Evolutionary conservation across 73 alveolate species (phyloP), one percentile per base, ranked within the genome.

Genomic region (Chromera velia): DNA sequence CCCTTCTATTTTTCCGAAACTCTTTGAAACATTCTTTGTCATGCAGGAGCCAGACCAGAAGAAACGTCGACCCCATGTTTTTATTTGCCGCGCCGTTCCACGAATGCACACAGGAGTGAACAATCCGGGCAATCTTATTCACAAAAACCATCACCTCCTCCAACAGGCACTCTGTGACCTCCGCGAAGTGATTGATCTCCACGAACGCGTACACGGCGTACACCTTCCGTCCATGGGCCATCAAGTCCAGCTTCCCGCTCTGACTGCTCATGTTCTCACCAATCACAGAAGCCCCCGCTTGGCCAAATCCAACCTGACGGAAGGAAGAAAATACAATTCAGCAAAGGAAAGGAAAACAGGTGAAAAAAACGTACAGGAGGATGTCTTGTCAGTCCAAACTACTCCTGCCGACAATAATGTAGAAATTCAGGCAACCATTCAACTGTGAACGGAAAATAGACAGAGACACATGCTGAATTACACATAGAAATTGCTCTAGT

Each of bases 221-320:
- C 30, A 73, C 81, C 82, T 74, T 84, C 63, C 74, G 68, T 27
- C 86, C 90, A 34, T 86, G 86, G 55, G 13, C 13, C 55, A 40
- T 40, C 22, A 7, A 40, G 55, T 40, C 55, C 22, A 40, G 4
- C 22, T 40, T 13, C 13, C 55, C 55, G 22, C 22, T 7, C 55
- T 40, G 22, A 40, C 13, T 40, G 22, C 22, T 7, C 84, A 77
- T 77, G 64, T 77, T 77, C 77, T 81, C 71, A 64, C 82, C 86
- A 28, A 92, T 92, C 32, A 92, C 88, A 78, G 86, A 89, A 0
- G 94, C 88, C 40, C 97, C 97, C 22, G 97, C 97, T 49, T 92
- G 94, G 0, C 97, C 97, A 46, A 85, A 92, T 33, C 97, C 93
- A 63, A 92, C 88, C 24, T 80, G 55, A 40, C 55, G 55, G 13